Percentiles rank a stretch among this genome's conserved stretches.
phyloP scores from a whole-genome alignment of 106 monocot genomes.

The Dactylorhiza incarnata region DNA sequence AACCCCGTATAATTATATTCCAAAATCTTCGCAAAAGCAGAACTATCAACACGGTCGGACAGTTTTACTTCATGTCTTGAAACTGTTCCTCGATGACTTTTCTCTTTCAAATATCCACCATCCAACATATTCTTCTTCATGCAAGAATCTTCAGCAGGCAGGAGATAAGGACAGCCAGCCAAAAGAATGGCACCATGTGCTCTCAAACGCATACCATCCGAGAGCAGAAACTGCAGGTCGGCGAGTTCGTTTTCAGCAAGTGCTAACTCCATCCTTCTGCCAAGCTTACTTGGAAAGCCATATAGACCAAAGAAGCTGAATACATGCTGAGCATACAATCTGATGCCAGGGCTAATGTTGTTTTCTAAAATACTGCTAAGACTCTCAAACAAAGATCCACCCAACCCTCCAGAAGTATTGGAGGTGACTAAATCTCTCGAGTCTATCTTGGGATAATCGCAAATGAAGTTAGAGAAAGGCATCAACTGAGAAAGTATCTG shows the following conservation, averaged over 20 bases:
- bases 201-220: slow-evolving; percentile 30
- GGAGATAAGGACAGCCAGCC: slow-evolving; percentile 52
- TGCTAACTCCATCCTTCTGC: slow-evolving; percentile 37
- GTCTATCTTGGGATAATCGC: slow-evolving; percentile 16
- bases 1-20: slow-evolving; percentile 75
- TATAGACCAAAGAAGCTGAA: slow-evolving; percentile 63
- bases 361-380: slow-evolving; percentile 38
- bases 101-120: slow-evolving; percentile 10
- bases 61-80: slow-evolving; percentile 34
- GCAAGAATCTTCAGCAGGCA: slow-evolving; percentile 31
- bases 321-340: slow-evolving; percentile 47
- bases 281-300: slow-evolving; percentile 61
- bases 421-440: slow-evolving; percentile 6
- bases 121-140: slow-evolving; percentile 4
- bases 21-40: slow-evolving; percentile 49
- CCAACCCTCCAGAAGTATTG: slow-evolving; percentile 8
- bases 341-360: slow-evolving; percentile 25
- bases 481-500: slow-evolving; percentile 68
- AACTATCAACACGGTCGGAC: slow-evolving; percentile 51
- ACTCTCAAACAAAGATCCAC: slow-evolving; percentile 19
- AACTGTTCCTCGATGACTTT: slow-evolving; percentile 4
- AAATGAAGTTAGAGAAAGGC: slow-evolving; percentile 9
- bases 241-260: slow-evolving; percentile 48
- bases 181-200: slow-evolving; percentile 59
- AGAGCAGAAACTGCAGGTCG: slow-evolving; percentile 52